A percentile compares a stretch with the other conserved stretches of the same genome.
Conservation (phyloP, 768 basidiomycete species). For the Termitomyces sp. region DNA sequence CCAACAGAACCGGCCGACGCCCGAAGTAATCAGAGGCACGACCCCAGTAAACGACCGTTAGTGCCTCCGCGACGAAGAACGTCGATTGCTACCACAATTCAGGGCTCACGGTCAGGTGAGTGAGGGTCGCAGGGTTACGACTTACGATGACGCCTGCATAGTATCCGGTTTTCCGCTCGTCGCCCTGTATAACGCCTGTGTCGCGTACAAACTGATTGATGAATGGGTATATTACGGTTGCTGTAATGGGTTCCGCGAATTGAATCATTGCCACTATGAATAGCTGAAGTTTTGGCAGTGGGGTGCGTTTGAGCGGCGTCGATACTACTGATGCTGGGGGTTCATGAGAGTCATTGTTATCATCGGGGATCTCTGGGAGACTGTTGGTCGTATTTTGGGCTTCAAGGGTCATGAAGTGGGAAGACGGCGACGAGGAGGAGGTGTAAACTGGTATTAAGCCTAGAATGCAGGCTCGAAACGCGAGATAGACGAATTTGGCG, state of each 20-base stretch:
- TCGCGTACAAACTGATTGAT: constrained; percentile 37
- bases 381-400: background rate
- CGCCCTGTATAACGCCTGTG: constrained; percentile 35
- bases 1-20: constrained; percentile 25
- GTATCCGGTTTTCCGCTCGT: constrained; percentile 40
- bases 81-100: constrained; percentile 22
- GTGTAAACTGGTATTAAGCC: no score
- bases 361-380: background rate
- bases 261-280: constrained; percentile 29
- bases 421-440: background rate
- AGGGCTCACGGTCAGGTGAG: background rate
- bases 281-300: constrained; percentile 33
- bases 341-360: constrained; percentile 1
- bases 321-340: background rate
- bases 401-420: background rate
- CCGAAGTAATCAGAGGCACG: constrained; percentile 30
- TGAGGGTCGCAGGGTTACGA: constrained; percentile 5
- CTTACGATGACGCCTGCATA: constrained; percentile 43
- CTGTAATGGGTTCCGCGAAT: constrained; percentile 25
- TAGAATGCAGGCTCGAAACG: background rate
- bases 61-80: constrained; percentile 27
- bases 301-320: constrained; percentile 14
- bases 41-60: constrained; percentile 25
- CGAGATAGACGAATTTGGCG: background rate
- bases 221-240: constrained; percentile 40